Evolutionary conservation across 768 basidiomycete species (phyloP), one percentile per base, ranked within the genome.

Genomic region (Macrocybe gigantea): DNA sequence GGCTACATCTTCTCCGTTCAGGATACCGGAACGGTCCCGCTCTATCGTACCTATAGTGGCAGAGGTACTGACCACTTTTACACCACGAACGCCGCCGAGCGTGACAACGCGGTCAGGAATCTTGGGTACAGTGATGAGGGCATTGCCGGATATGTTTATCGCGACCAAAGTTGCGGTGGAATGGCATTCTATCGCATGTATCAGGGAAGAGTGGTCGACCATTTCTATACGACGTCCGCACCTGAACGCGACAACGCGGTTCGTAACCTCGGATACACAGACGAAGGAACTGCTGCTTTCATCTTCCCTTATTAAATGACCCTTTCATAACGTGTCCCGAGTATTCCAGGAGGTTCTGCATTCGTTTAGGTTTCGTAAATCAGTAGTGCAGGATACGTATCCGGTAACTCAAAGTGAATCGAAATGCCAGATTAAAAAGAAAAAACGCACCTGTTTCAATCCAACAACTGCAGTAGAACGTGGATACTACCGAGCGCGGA

Each of bases 191-290:
- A 60, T 50, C 50, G 61, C n/a, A 42, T 53, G 41, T 63, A 51
- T 41, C 55, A 53, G 32, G 8, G 31, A 3, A 12, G 22, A 9
- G 50, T 22, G 9, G 31, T 30, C 1, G 59, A 63, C 41, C 61
- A 63, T 45, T 63, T 62, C 35, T 63, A 62, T 37, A 63, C 61
- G 8, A 59, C 47, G 29, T 51, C 51, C 15, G 35, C 13, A 11
- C 41, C 45, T 2, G 60, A 61, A 48, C 45, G 38, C 44, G 48
- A 60, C 33, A 43, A 6, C 9, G 52, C 55, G 10, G 40, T 32
- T 29, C 32, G 13, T 10, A 10, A 36, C 5, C 34, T 39, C 22
- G 53, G 51, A 4, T 55, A 47, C 32, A 46, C 7, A n/a, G 38
- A 44, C 15, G 54, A 55, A 40, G 51, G 48, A 10, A 34, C 48